Evolutionary conservation across 1,139 yeast genomes (phyloP), one percentile per base, ranked within the genome.

Genomic region (Tardiomyces blankii): DNA sequence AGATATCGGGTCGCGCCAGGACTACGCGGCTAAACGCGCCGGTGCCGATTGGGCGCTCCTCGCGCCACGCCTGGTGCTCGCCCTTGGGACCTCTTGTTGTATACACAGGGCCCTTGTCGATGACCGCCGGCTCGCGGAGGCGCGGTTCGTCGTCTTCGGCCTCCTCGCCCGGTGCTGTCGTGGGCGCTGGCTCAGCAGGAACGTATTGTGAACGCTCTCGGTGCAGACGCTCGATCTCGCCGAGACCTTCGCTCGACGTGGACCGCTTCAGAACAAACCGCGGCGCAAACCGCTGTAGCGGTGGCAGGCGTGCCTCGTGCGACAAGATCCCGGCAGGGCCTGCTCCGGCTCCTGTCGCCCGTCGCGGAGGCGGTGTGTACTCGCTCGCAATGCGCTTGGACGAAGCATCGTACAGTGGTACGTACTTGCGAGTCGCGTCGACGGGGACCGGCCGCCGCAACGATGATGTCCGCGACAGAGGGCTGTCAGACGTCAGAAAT

Each of bases 21-120:
- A 67, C 58, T 13, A 68, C 72, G 28, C 60, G 55, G 28, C 66
- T 58, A 50, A 68, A 68, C 13, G 70, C 67, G 3, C 73, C 73
- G 18, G 62, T 55, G 1, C 73, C 73, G 3, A 68, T 56, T 8
- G 53, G 52, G 23, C 58, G 50, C 21, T 65, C 49, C 38, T 65
- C 62, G 19, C 61, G 56, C 68, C 65, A 65, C 39, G 65, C 27
- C 14, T 40, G 42, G 4, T 18, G 25, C 19, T 18, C 16, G 19
- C 14, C 19, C 3, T 25, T 13, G 19, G 14, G 19, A 6, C n/a
- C 42, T 6, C 3, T 14, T 4, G 42, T 28, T 7, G 14, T 28
- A n/a, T 23, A 40, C 8, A 14, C 16, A 5, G 5, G 16, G 5
- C 16, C 5, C 16, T 30, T 30, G 16, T 14, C 16, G 16, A 14